phyloP scores from a whole-genome alignment of 805 yeast genomes.

The Saccharomycopsis fibuligera region DNA sequence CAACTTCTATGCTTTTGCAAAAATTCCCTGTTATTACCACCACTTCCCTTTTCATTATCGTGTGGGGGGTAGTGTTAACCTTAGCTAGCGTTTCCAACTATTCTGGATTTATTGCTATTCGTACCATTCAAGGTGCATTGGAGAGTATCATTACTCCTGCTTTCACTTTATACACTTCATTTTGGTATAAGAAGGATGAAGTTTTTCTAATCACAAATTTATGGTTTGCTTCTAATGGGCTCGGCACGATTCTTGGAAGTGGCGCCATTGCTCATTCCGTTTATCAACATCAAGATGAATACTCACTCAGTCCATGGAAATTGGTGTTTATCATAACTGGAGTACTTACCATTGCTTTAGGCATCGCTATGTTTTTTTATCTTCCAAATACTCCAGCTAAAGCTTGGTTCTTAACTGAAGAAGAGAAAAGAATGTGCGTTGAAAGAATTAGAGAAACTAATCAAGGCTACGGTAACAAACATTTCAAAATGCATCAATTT shows the following conservation, averaged over 20 bases:
- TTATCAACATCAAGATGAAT: constrained; percentile 31
- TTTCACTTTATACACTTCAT: constrained; percentile 32
- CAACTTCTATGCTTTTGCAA: constrained; percentile 43
- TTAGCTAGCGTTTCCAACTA: constrained; percentile 25
- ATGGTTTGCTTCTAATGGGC: constrained; percentile 33
- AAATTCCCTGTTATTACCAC: constrained; percentile 46
- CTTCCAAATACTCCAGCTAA: constrained; percentile 43
- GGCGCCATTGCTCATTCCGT: constrained; percentile 31
- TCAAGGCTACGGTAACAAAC: constrained; percentile 38
- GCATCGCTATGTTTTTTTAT: constrained; percentile 34
- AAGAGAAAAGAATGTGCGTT: constrained; percentile 36
- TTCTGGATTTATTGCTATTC: constrained; percentile 25
- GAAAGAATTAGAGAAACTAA: constrained; percentile 38
- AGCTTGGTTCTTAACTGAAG: constrained; percentile 34
- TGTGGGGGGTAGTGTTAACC: constrained; percentile 27
- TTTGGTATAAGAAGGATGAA: constrained; percentile 31
- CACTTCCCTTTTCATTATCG: constrained; percentile 21
- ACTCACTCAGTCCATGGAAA: constrained; percentile 44
- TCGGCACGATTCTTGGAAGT: constrained; percentile 29
- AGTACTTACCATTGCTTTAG: constrained; percentile 41
- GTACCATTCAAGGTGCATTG: constrained; percentile 37
- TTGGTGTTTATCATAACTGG: constrained; percentile 50
- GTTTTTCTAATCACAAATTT: constrained; percentile 32
- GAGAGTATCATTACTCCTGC: constrained; percentile 36
- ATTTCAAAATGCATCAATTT: constrained; percentile 34